phyloP scores from a whole-genome alignment of 2,329 filamentous ascomycete genomes.

The Colletotrichum eleusines region DNA sequence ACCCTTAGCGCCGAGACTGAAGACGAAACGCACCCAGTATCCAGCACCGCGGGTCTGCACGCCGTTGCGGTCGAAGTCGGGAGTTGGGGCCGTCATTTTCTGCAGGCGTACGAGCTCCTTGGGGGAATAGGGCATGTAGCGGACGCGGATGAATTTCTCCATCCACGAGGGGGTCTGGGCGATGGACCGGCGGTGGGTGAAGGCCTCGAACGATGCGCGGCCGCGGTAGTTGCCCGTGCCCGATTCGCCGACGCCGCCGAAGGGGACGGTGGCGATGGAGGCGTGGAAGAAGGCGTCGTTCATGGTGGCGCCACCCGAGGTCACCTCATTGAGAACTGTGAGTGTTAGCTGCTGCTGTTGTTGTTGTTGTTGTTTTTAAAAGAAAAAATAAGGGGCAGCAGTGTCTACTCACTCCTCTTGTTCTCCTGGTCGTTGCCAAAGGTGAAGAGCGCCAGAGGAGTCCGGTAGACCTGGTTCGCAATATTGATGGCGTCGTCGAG shows the following conservation, averaged over 20 bases:
- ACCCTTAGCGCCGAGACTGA: constrained; percentile 64
- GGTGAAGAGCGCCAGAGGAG: constrained; percentile 84
- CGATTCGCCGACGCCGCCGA: constrained; percentile 86
- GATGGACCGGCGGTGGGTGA: constrained; percentile 70
- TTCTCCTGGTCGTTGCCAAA: constrained; percentile 88
- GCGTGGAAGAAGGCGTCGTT: constrained; percentile 70
- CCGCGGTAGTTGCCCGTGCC: constrained; percentile 84
- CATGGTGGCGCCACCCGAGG: constrained; percentile 75
- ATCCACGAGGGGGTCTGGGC: constrained; percentile 75
- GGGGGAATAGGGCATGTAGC: constrained; percentile 73
- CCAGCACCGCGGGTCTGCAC: constrained; percentile 61
- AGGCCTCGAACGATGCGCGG: constrained; percentile 77
- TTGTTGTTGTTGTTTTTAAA: not conserved
- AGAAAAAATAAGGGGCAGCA: too few relatives aligned
- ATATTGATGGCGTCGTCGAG: constrained; percentile 89
- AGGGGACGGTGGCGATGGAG: constrained; percentile 77
- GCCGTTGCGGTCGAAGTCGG: constrained; percentile 74
- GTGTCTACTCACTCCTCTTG: constrained; percentile 70
- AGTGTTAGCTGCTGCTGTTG: constrained; percentile 17
- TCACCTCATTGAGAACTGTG: constrained; percentile 70
- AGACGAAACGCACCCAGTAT: constrained; percentile 67
- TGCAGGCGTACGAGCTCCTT: constrained; percentile 59
- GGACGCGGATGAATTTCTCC: constrained; percentile 73
- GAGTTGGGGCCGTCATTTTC: constrained; percentile 58
- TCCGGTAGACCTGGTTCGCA: constrained; percentile 84